phyloP scores from a whole-genome alignment of 495 filamentous ascomycete genomes.

The Xylaria acuta region DNA sequence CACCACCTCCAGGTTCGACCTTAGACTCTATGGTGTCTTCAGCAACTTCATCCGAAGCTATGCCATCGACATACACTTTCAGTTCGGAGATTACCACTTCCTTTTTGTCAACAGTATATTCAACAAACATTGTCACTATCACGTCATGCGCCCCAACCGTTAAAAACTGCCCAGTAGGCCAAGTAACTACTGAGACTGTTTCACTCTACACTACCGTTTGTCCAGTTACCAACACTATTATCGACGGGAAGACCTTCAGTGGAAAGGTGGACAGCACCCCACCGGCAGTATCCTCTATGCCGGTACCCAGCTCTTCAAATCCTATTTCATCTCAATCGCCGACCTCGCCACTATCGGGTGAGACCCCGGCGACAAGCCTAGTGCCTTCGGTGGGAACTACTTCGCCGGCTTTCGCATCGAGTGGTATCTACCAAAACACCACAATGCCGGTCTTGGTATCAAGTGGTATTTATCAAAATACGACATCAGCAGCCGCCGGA shows the following conservation, averaged over 20 bases:
- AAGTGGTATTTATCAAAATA: slow-evolving; percentile 11
- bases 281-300: slow-evolving; percentile 4
- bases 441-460: slow-evolving; percentile 25
- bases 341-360: not conserved
- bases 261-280: slow-evolving; percentile 22
- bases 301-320: not conserved
- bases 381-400: slow-evolving; percentile 22
- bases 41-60: slow-evolving; percentile 23
- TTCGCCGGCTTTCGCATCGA: slow-evolving; percentile 28
- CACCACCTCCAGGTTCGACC: slow-evolving; percentile 9
- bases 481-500: not conserved
- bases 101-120: slow-evolving; percentile 39
- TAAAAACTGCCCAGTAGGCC: slow-evolving; percentile 61
- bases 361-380: not conserved
- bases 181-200: slow-evolving; percentile 44
- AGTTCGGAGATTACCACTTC: slow-evolving; percentile 41
- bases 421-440: slow-evolving; percentile 4
- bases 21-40: slow-evolving; percentile 17
- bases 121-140: slow-evolving; percentile 50
- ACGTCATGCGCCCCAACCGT: slow-evolving; percentile 61
- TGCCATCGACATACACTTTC: slow-evolving; percentile 41
- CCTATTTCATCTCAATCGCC: slow-evolving; percentile 13
- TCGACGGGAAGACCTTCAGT: slow-evolving; percentile 39
- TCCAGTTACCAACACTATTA: slow-evolving; percentile 47
- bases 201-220: slow-evolving; percentile 52